These are phyloP conservation scores for Beauveria pseudobassiana DNA, from an alignment of 2,329 filamentous ascomycete genomes.

Conservation along the genomic window DNA sequence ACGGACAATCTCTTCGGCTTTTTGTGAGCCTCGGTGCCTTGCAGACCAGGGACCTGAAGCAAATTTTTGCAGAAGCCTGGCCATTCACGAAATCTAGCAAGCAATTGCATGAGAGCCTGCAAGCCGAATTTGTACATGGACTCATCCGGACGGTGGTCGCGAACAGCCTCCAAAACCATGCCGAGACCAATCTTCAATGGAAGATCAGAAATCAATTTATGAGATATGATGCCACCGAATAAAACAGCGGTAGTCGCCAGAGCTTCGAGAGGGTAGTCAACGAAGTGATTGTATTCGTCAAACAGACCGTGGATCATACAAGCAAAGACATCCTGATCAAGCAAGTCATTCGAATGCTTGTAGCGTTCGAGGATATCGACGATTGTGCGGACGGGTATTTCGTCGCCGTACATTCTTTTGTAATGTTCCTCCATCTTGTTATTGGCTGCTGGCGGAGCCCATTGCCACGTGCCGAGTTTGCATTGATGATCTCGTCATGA, in stretches of 20 bases:
- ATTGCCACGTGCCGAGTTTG: constrained; percentile 76
- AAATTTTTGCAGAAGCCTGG: constrained; percentile 88
- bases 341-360: constrained; percentile 75
- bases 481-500: constrained; percentile 84
- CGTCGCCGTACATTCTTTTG: constrained; percentile 93
- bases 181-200: constrained; percentile 89
- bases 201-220: constrained; percentile 81
- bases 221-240: constrained; percentile 93
- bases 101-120: constrained; percentile 85
- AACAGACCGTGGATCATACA: constrained; percentile 98
- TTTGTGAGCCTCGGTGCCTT: constrained; percentile 75
- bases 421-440: constrained; percentile 95
- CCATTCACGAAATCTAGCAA: constrained; percentile 81
- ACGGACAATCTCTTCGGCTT: constrained; percentile 72
- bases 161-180: constrained; percentile 95
- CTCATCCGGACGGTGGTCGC: constrained; percentile 73
- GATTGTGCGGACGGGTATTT: constrained; percentile 78
- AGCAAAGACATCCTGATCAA: constrained; percentile 90
- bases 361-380: constrained; percentile 78
- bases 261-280: constrained; percentile 92
- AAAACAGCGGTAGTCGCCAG: constrained; percentile 91
- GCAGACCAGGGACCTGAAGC: constrained; percentile 71
- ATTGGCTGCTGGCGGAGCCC: constrained; percentile 69
- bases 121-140: constrained; percentile 98
- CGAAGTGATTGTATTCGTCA: constrained; percentile 93